Evolutionary conservation across 2,329 filamentous ascomycete species (phyloP).

Genomic region (Helotiales sp.): DNA sequence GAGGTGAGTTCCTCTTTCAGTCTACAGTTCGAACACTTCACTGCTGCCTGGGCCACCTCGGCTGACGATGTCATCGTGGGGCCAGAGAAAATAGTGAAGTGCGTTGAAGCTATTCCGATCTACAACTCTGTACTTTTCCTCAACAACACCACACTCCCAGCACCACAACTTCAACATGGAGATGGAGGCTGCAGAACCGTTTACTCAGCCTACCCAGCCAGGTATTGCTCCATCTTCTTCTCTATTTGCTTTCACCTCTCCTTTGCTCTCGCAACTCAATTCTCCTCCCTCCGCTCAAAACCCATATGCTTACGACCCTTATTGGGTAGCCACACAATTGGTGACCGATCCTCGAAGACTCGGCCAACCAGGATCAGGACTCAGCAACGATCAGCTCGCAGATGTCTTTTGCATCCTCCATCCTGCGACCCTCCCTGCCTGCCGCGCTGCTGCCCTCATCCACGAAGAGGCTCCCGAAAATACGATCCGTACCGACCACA

Average conservation of each 20-base stretch:
- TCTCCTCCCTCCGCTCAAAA: constrained; percentile 8
- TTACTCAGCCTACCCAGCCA: constrained; percentile 36
- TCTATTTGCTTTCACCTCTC: constrained; percentile 10
- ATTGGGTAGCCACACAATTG: constrained; percentile 70
- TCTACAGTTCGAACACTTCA: constrained; percentile 3
- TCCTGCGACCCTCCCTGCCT: constrained; percentile 75
- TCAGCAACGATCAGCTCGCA: constrained; percentile 80
- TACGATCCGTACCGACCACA: constrained; percentile 52
- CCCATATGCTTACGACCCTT: constrained; percentile 29
- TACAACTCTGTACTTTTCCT: constrained; percentile 22
- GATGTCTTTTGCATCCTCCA: constrained; percentile 91
- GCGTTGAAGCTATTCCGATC: constrained; percentile 10
- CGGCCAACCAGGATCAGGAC: constrained; percentile 80
- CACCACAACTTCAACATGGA: constrained; percentile 35
- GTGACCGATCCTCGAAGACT: constrained; percentile 80
- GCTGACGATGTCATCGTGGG: constrained; percentile 11
- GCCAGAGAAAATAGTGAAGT: constrained; percentile 11
- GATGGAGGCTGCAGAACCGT: background rate
- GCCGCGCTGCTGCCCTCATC: constrained; percentile 63
- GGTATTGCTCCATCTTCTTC: constrained; percentile 31
- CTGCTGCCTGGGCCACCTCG: constrained; percentile 21
- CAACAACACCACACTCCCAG: constrained; percentile 14
- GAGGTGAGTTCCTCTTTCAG: background rate
- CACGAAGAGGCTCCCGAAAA: constrained; percentile 59
- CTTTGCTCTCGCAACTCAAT: constrained; percentile 13